Base-by-base conservation (phyloP, 257 asterid genomes). In the Capsicum rhomboideum region DNA sequence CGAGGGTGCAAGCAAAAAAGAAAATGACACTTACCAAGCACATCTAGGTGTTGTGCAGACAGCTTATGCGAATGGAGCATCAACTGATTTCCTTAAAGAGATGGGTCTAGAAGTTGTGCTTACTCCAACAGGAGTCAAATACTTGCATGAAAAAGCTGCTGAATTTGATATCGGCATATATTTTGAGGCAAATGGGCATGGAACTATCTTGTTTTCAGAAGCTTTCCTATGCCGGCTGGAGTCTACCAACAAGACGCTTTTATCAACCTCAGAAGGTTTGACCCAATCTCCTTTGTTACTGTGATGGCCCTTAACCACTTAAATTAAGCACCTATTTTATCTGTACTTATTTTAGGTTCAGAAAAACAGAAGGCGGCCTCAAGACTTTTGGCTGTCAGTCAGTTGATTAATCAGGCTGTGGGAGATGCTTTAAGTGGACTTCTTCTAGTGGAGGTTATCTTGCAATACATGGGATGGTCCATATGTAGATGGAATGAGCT, bases 151-250 rank as follows among this genome's bases (percentile, higher is more conserved):
- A 87, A 95, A 91, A 86, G 98, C 98, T 85, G 94, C 97, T 14
- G 98, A 95, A 81, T 95, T 84, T 82, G 99, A 97, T 82, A 87
- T 95, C 82, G 98, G 99, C 75, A 91, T 97, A 84, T 97, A 95
- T 87, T 93, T 95, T 66, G 99, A 97, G 90, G 99, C 98, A 78
- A 97, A 97, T 88, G 99, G 99, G 84, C 99, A 97, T 79, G 99
- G 98, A 87, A 97, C 98, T 82, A 84, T 97, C 87, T 88, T 95
- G 91, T 97, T 97, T 89, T 93, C 98, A 3, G 97, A 95, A 84
- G 52, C 84, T 42, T 91, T 90, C 85, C 71, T 93, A 2, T 63
- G 87, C 83, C 88, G 92, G 95, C 90, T 97, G 89, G 95, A 93
- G 86, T 77, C 16, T 56, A 88, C 84, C 87, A 87, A 82, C 84